Base-by-base conservation (phyloP, 225 moss, liverwort and hornwort species). In the Sphagnum contortum region DNA sequence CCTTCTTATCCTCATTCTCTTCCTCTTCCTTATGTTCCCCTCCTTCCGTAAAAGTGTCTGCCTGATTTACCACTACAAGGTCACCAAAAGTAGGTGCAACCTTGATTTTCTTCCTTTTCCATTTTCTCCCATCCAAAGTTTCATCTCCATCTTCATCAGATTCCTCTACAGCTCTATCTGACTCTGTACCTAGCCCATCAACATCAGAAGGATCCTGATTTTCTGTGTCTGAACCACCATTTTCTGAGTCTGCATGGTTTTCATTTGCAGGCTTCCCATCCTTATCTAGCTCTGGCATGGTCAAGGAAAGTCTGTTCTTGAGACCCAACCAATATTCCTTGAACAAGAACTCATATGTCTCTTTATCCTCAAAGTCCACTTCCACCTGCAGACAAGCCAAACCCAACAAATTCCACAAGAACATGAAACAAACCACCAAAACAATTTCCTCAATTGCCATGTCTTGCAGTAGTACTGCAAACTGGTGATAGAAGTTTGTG, bases 291-390 rank as follows among this genome's bases (percentile, higher is more conserved):
- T 92, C 92, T 4, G 83, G 80, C 63, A 90, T 64, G 13, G 75
- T 82, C 57, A 93, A 70, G 6, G 75, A 80, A 6, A 91, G 79
- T 76, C 73, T 87, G 11, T 61, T 74, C 71, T 92, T 98, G 12
- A 98, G 68, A 49, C 87, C 87, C 49, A 64, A 78, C 96, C 96
- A 98, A 72, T 98, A 98, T 6, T 92, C 92, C 73, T 92, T 98
- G 29, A 92, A 98, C 70, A 98, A 76, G 70, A 90, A 89, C 62
- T 98, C 96, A 46, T 92, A 92, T 0, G 96, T 98, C 74, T 98
- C 96, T 70, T 83, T 88, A 76, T 98, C 96, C 10, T 89, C 81
- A 48, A 98, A 98, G 66, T 98, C 96, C 62, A 98, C 96, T 79
- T 90, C 92, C 66, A 98, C 96, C 96, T 96, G 64, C 56, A 73